These are phyloP conservation scores for Diaporthe citriasiana DNA, from an alignment of 2,329 filamentous ascomycete genomes.

Conservation along the genomic window DNA sequence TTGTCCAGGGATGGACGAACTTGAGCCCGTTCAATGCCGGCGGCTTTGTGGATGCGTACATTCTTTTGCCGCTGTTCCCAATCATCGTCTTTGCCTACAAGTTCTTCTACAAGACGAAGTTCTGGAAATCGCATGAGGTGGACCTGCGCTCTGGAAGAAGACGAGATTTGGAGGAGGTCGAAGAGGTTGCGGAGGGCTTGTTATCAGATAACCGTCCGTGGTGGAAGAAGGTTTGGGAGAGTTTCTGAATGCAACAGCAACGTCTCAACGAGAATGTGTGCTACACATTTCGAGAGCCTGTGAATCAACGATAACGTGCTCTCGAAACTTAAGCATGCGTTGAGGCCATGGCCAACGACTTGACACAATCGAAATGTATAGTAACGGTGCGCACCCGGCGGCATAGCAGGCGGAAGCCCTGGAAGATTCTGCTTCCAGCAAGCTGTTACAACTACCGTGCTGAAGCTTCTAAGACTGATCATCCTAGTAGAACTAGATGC, in stretches of 20 bases:
- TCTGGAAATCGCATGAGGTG: constrained; percentile 65
- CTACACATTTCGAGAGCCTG: background rate
- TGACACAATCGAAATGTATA: background rate
- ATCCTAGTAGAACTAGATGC: too few species aligned
- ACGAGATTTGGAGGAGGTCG: constrained; percentile 65
- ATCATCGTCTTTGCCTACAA: constrained; percentile 71
- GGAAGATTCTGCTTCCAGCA: too few species aligned
- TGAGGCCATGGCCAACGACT: background rate
- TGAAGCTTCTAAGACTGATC: too few species aligned
- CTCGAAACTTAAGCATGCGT: too few species aligned
- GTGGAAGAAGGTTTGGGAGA: constrained; percentile 61
- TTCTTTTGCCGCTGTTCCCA: constrained; percentile 71
- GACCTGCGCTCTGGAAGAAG: constrained; percentile 70
- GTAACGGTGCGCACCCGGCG: background rate
- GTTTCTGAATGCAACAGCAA: constrained; percentile 51
- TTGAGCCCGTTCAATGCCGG: constrained; percentile 70
- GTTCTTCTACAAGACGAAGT: constrained; percentile 65
- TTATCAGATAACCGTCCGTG: constrained; percentile 49
- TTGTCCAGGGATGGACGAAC: constrained; percentile 74
- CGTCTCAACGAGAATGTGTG: background rate
- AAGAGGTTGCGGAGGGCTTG: constrained; percentile 50
- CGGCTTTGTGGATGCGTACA: constrained; percentile 75
- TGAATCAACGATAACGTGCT: background rate
- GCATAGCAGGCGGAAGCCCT: background rate
- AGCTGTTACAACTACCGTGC: too few species aligned